Base-by-base conservation (phyloP, 1,284 basidiomycete species). In the Coniferiporia sulphurascens region DNA sequence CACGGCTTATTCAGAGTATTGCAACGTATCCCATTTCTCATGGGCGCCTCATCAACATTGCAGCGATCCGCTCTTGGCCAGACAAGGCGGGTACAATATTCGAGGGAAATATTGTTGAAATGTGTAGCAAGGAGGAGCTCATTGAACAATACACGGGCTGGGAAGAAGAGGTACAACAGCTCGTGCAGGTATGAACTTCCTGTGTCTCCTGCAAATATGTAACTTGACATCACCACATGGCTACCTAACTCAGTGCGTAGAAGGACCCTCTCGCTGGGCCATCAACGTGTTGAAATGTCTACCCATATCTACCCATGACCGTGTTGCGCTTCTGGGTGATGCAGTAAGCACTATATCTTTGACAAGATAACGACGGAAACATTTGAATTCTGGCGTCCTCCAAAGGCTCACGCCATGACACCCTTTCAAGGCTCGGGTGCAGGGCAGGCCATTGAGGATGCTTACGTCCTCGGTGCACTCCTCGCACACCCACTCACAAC, bases 401-500 rank as follows among this genome's bases (percentile, higher is more conserved):
- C 44, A 8, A 17, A 63, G 59, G 62, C 63, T n/a, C 64, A 65
- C 41, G 60, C 64, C 4, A 65, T 62, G 62, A 62, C 60, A 5
- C 63, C 63, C 21, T 54, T 63, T 50, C 61, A 60, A 55, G 64
- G 63, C 15, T 56, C 63, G 13, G 64, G 63, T 5, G 63, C 56
- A n/a, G 62, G 62, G 15, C 59, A 61, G 19, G 63, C 62, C 8
- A 55, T 65, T 52, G 63, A 65, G 44, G 74, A 77, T 56, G 73
- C 68, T 6, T 72, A 69, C 63, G 65, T 75, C 32, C 69, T 76
- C 12, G 69, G 71, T 1, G 68, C 69, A 2, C 65, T 74, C 13
- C 68, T 75, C 6, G 68, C 72, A 0, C 68, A 73, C 59, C 65
- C 63, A 0, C 27, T 63, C 8, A 69, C 70, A 7, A 70, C 65